A percentile compares a stretch with the other conserved stretches of the same genome.
Evolutionary conservation across 140 eudicot species (phyloP).

Genomic region (Cichorium intybus): DNA sequence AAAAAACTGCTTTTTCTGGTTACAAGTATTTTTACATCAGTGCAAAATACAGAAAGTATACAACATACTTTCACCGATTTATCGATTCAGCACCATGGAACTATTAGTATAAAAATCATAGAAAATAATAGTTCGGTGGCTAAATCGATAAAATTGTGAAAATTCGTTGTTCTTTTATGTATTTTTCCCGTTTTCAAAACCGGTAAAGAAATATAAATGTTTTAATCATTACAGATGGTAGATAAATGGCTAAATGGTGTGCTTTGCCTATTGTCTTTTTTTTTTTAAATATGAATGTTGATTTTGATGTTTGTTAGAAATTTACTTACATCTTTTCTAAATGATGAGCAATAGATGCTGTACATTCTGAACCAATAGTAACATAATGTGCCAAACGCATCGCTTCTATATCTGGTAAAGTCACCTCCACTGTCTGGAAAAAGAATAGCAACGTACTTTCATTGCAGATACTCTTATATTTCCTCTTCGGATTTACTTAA

Average conservation of each 20-base stretch:
- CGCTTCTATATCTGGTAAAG: conserved; percentile 78
- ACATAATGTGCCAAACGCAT: conserved; percentile 96
- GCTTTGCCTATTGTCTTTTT: not conserved
- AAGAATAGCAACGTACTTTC: not conserved
- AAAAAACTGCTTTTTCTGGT: no score
- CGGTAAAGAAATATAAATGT: no score
- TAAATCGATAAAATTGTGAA: no score
- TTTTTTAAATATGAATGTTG: not conserved
- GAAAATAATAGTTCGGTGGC: no score
- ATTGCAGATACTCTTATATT: not conserved
- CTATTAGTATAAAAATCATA: no score
- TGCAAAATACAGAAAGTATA: no score
- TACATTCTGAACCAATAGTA: conserved; percentile 91
- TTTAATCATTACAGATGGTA: not conserved
- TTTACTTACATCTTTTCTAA: conserved; percentile 54
- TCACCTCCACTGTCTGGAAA: conserved; percentile 64
- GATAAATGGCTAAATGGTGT: not conserved
- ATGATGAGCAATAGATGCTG: conserved; percentile 57
- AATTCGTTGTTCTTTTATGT: no score
- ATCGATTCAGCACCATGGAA: no score
- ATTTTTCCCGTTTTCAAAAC: no score
- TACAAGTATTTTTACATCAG: no score
- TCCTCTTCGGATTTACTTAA: not conserved
- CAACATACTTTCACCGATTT: no score
- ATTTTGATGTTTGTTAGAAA: not conserved